Evolutionary conservation across 192 early-diverging fungal genomes (phyloP).

Genomic region (Chytriomyces sp.): DNA sequence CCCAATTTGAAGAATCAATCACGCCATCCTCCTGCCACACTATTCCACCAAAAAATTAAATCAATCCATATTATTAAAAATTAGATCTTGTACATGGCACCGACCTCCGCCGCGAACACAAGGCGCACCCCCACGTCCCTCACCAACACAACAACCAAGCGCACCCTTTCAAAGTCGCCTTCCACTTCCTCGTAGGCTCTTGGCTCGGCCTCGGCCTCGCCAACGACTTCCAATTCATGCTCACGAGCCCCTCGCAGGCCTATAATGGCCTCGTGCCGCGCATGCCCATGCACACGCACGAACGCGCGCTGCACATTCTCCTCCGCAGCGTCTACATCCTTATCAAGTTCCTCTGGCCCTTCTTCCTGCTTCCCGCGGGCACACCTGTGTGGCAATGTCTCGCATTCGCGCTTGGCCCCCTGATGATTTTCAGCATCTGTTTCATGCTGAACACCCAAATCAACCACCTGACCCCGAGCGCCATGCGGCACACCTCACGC

Average conservation of each 20-base stretch:
- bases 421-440: constrained; percentile 5
- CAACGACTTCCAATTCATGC: constrained; percentile 13
- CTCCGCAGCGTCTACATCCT: not conserved
- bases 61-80: no score
- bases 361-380: not conserved
- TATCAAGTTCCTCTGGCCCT: constrained; percentile 9
- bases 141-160: not conserved
- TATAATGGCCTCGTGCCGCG: constrained; percentile 14
- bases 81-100: constrained; percentile 14
- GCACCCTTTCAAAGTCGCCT: not conserved
- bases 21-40: no score
- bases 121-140: not conserved
- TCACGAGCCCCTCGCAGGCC: not conserved
- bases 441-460: constrained; percentile 31
- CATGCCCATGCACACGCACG: not conserved
- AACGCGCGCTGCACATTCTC: not conserved
- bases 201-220: constrained; percentile 11
- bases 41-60: no score
- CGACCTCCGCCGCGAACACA: constrained; percentile 16
- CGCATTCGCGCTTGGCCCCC: constrained; percentile 1
- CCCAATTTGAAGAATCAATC: no score
- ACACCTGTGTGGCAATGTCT: not conserved
- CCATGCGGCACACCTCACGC: not conserved
- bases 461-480: constrained; percentile 24
- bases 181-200: constrained; percentile 11